Evolutionary conservation across 176 grass and related monocot species (phyloP), one percentile per base, ranked within the genome.

Genomic region (Chloris gayana): DNA sequence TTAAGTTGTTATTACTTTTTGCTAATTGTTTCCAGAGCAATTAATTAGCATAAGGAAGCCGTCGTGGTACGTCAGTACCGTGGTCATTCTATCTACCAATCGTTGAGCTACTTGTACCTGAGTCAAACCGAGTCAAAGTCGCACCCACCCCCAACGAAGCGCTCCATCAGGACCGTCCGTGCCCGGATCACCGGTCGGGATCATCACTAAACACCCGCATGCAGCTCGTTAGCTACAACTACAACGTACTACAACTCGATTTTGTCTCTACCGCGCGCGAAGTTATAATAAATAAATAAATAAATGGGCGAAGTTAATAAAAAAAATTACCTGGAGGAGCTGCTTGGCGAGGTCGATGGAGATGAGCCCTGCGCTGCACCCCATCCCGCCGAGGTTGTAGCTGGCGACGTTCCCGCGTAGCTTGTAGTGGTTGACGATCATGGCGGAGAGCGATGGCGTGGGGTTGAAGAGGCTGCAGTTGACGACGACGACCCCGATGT

Each of bases 331-430:
- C 91, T 97, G 94, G 13, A 97, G 94, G 46, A 94, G 77, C 80
- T 92, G 94, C 84, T 86, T 97, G 34, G 94, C 94, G 72, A 97
- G 89, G 85, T 97, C 91, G 56, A 97, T 89, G 37, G 94, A 97
- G 86, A 97, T 97, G 69, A 97, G 83, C 0, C 94, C 91, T 1
- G 89, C 94, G 67, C 94, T 94, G 53, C 91, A 97, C 0, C 94
- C 94, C 94, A 97, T 97, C 10, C 94, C 91, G 14, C 91, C 91
- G 9, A 98, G 95, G 76, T 94, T 98, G 34, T 90, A 98, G 74
- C 86, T 98, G 1, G 79, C 54, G 3, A 98, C 84, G 47, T 98
- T 91, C 41, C 95, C 88, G 3, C 92, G 69, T 7, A 98, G 87
- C 81, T 92, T 94, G 64, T 98, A 98, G 25, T 87, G 92, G 66